Conservation (phyloP, 2,329 filamentous ascomycete species). For the Magnaporthiopsis poae region DNA sequence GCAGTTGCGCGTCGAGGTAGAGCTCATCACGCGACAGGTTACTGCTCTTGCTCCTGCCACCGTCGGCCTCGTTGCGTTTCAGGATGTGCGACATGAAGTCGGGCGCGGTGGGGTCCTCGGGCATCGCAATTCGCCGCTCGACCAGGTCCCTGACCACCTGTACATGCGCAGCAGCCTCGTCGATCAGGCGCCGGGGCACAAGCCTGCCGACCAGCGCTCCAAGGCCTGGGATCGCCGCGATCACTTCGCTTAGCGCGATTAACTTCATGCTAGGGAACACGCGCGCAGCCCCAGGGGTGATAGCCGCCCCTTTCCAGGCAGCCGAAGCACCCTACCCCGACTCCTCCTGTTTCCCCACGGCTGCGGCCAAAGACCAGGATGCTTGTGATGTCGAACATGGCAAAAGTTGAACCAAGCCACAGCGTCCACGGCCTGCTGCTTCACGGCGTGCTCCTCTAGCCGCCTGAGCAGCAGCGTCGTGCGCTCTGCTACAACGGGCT, state of each 20-base stretch:
- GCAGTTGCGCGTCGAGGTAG: constrained; percentile 2
- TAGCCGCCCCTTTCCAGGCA: neutral
- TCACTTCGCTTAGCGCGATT: constrained; percentile 3
- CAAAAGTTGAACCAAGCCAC: constrained; percentile 21
- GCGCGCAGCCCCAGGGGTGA: constrained; percentile 13
- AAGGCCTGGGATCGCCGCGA: constrained; percentile 3
- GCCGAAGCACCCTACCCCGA: neutral
- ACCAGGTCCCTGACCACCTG: constrained; percentile 1
- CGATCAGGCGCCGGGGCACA: neutral
- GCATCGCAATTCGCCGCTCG: constrained; percentile 4
- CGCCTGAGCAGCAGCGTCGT: constrained; percentile 15
- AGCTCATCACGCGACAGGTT: constrained; percentile 4
- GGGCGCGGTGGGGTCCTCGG: constrained; percentile 9
- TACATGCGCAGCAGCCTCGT: constrained; percentile 2
- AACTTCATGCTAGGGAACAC: constrained; percentile 1
- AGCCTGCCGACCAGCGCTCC: constrained; percentile 6
- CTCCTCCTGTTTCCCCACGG: constrained; percentile 10
- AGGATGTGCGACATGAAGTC: constrained; percentile 16
- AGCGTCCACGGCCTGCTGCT: constrained; percentile 11
- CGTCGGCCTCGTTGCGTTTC: constrained; percentile 7
- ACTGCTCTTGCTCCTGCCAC: constrained; percentile 9
- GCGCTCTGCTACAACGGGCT: constrained; percentile 15
- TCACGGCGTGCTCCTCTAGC: constrained; percentile 19
- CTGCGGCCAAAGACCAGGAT: constrained; percentile 14
- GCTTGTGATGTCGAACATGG: constrained; percentile 15